Conservation (phyloP, 2,329 filamentous ascomycete species). For the Curvularia eragrostidis region DNA sequence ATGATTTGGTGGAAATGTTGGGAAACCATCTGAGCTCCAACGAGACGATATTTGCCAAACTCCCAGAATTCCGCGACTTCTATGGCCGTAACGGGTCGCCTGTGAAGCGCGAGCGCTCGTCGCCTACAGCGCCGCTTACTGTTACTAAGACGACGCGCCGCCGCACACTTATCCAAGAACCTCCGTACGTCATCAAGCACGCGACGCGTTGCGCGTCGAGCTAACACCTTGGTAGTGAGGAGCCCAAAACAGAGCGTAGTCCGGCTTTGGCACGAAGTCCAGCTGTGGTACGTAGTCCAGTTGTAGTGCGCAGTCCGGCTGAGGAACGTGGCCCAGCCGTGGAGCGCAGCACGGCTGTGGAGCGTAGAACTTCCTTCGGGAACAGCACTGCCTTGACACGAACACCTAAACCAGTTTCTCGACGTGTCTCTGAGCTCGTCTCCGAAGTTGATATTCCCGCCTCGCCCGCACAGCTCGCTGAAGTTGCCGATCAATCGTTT, state of each 20-base stretch:
- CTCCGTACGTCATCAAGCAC: constrained; percentile 36
- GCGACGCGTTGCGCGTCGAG: constrained; percentile 37
- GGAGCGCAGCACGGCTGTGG: constrained; percentile 38
- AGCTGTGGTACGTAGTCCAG: not conserved
- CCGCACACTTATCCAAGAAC: constrained; percentile 44
- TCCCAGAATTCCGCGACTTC: constrained; percentile 74
- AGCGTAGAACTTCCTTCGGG: constrained; percentile 43
- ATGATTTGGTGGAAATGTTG: constrained; percentile 69
- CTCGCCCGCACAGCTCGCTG: constrained; percentile 67
- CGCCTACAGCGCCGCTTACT: constrained; percentile 45
- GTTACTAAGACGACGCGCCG: constrained; percentile 43
- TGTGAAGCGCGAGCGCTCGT: constrained; percentile 55
- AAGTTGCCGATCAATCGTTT: constrained; percentile 71
- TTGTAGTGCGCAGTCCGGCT: not conserved
- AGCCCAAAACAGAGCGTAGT: constrained; percentile 52
- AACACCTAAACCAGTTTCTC: constrained; percentile 46
- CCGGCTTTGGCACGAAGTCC: not conserved
- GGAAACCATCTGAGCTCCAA: constrained; percentile 61
- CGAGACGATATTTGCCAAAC: constrained; percentile 66
- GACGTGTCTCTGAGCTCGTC: constrained; percentile 65
- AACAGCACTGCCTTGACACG: constrained; percentile 15
- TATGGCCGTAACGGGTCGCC: constrained; percentile 70
- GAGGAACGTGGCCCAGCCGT: not conserved
- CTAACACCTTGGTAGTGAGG: constrained; percentile 45
- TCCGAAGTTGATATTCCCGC: constrained; percentile 68